Conservation (phyloP, 768 basidiomycete genomes). For the Tulasnella sp. region DNA sequence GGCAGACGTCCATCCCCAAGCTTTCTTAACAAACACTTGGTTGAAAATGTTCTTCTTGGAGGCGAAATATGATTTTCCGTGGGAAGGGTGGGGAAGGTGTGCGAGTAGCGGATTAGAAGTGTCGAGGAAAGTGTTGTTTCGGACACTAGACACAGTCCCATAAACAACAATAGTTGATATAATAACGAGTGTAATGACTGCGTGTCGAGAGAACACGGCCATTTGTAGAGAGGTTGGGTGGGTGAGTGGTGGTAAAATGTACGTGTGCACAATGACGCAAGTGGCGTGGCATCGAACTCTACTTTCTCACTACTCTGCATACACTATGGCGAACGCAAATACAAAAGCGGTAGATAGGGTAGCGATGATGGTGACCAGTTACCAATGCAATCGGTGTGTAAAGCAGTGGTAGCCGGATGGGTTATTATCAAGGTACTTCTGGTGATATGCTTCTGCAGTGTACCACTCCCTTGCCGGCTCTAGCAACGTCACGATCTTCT, state of each 20-base stretch:
- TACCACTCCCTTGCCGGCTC: slow-evolving; percentile 62
- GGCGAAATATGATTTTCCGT: slow-evolving; percentile 21
- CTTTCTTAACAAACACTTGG: slow-evolving; percentile 73
- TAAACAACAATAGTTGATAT: slow-evolving; percentile 34
- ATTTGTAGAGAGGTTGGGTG: not conserved
- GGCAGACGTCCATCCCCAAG: slow-evolving; percentile 82
- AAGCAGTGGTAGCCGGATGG: slow-evolving; percentile 86
- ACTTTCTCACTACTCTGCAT: too few relatives aligned
- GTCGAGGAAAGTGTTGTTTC: slow-evolving; percentile 61
- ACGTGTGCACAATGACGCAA: not conserved
- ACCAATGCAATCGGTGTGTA: slow-evolving; percentile 79
- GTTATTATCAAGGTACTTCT: slow-evolving; percentile 71
- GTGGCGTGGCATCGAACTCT: too few relatives aligned
- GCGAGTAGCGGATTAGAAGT: slow-evolving; percentile 68
- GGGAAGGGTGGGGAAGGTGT: slow-evolving; percentile 54
- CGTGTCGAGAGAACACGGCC: slow-evolving; percentile 7
- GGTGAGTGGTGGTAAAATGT: not conserved
- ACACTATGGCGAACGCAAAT: too few relatives aligned
- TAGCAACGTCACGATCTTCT: slow-evolving; percentile 72
- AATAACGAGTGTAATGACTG: not conserved
- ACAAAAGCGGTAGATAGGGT: too few relatives aligned
- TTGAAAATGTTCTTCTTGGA: slow-evolving; percentile 61
- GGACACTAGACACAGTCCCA: slow-evolving; percentile 55
- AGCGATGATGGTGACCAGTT: too few relatives aligned
- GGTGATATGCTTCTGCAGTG: slow-evolving; percentile 30